Conservation (phyloP, 2,329 filamentous ascomycete species). For the Graphilbum ipis-grandicollis region DNA sequence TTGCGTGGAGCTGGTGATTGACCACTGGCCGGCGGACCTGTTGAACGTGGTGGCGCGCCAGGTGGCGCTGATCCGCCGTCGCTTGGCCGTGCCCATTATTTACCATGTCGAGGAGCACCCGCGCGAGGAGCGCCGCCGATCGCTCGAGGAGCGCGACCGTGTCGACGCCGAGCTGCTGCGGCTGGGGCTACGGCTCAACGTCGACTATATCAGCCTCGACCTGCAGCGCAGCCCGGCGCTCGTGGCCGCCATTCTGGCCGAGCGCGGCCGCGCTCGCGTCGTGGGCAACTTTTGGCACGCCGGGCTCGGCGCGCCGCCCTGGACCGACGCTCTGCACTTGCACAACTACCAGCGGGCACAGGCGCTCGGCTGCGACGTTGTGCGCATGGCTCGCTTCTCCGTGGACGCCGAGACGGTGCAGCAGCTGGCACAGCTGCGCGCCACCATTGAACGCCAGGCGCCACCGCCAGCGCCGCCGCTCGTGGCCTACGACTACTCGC, state of each 20-base stretch:
- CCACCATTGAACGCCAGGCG: slow-evolving; percentile 23
- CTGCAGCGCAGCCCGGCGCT: slow-evolving; percentile 34
- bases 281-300: slow-evolving; percentile 37
- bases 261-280: slow-evolving; percentile 39
- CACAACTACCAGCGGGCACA: slow-evolving; percentile 36
- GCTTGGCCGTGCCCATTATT: slow-evolving; percentile 37
- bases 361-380: slow-evolving; percentile 40
- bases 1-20: slow-evolving; percentile 41
- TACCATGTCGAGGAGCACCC: slow-evolving; percentile 36
- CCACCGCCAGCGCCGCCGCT: slow-evolving; percentile 31
- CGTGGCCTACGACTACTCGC: slow-evolving; percentile 26
- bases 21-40: slow-evolving; percentile 34
- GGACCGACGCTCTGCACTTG: slow-evolving; percentile 35
- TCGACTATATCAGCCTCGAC: slow-evolving; percentile 49
- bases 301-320: slow-evolving; percentile 29
- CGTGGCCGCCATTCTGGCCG: slow-evolving; percentile 29
- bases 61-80: slow-evolving; percentile 38
- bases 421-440: slow-evolving; percentile 29
- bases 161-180: slow-evolving; percentile 40
- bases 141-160: slow-evolving; percentile 19
- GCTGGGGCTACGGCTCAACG: slow-evolving; percentile 46
- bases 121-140: slow-evolving; percentile 21
- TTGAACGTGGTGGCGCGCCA: slow-evolving; percentile 32
- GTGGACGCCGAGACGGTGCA: slow-evolving; percentile 14
- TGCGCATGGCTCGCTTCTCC: slow-evolving; percentile 41